Conservation (phyloP, 2,329 filamentous ascomycete genomes). For the Penicillium sp. region DNA sequence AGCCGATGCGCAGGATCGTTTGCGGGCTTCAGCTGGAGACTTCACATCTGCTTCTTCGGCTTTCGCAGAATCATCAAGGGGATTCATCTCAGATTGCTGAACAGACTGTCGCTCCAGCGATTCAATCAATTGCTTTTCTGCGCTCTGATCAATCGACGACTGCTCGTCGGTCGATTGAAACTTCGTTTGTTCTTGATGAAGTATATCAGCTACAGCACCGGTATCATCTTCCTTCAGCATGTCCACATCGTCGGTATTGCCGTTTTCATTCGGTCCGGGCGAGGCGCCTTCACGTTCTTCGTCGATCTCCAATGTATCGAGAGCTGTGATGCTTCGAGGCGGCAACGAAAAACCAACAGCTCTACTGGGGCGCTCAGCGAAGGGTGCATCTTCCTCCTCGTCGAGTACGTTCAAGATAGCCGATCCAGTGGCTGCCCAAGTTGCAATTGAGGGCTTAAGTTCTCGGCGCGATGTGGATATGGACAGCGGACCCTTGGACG, state of each 20-base stretch:
- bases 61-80: slow-evolving; percentile 19
- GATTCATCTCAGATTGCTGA: slow-evolving; percentile 15
- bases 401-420: slow-evolving; percentile 42
- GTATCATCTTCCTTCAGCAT: slow-evolving; percentile 14
- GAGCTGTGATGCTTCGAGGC: slow-evolving; percentile 19
- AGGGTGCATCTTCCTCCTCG: slow-evolving; percentile 34
- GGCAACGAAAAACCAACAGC: slow-evolving; percentile 41
- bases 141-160: slow-evolving; percentile 30
- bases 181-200: slow-evolving; percentile 8
- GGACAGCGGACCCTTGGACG: slow-evolving; percentile 31
- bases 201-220: slow-evolving; percentile 7
- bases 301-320: slow-evolving; percentile 11
- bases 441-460: slow-evolving; percentile 28
- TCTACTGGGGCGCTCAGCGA: slow-evolving; percentile 30
- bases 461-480: slow-evolving; percentile 36
- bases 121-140: slow-evolving; percentile 35
- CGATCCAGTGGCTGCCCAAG: slow-evolving; percentile 47
- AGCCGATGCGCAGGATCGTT: slow-evolving; percentile 56
- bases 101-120: slow-evolving; percentile 28
- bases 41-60: slow-evolving; percentile 30
- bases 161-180: slow-evolving; percentile 26
- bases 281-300: slow-evolving; percentile 10
- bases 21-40: slow-evolving; percentile 42
- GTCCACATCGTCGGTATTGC: slow-evolving; percentile 13
- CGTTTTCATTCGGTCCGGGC: slow-evolving; percentile 2